A percentile compares a stretch with the other conserved stretches of the same genome.
Evolutionary conservation across 129 eudicot species (phyloP).

Genomic region (Artemisia tridentata): DNA sequence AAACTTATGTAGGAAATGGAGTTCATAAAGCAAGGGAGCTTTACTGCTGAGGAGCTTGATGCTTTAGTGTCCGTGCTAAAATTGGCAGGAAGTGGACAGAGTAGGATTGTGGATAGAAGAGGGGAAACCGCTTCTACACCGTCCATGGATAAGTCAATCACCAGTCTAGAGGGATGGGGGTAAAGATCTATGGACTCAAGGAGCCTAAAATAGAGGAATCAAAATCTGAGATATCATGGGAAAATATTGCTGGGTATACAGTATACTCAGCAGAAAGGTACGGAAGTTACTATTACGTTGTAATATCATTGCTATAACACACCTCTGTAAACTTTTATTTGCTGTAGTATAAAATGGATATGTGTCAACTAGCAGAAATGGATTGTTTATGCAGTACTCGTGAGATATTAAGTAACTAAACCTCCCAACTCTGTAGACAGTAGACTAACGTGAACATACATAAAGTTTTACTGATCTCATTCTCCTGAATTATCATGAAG

Average conservation of each 20-base stretch:
- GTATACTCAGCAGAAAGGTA: slow-evolving; percentile 92
- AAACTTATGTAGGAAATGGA: slow-evolving; percentile 74
- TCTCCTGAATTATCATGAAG: background rate
- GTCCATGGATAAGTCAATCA: slow-evolving; percentile 54
- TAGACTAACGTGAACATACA: slow-evolving; percentile 2
- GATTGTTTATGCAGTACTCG: background rate
- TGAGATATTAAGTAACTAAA: background rate
- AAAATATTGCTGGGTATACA: slow-evolving; percentile 93
- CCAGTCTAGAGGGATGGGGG: slow-evolving; percentile 88
- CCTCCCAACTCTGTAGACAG: background rate
- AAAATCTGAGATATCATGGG: slow-evolving; percentile 81
- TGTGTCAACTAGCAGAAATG: slow-evolving; percentile 9
- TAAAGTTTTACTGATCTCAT: background rate
- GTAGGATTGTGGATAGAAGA: slow-evolving; percentile 39
- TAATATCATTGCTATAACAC: background rate
- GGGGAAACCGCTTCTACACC: slow-evolving; percentile 43
- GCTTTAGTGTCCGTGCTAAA: slow-evolving; percentile 76
- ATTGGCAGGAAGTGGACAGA: slow-evolving; percentile 74
- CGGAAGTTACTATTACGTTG: slow-evolving; percentile 17
- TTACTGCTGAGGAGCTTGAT: slow-evolving; percentile 73
- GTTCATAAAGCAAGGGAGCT: slow-evolving; percentile 82
- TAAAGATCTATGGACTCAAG: slow-evolving; percentile 70
- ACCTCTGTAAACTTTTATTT: background rate
- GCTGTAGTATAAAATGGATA: background rate
- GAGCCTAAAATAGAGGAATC: slow-evolving; percentile 33